Conservation (phyloP, 768 basidiomycete species). For the Russula vinacea region DNA sequence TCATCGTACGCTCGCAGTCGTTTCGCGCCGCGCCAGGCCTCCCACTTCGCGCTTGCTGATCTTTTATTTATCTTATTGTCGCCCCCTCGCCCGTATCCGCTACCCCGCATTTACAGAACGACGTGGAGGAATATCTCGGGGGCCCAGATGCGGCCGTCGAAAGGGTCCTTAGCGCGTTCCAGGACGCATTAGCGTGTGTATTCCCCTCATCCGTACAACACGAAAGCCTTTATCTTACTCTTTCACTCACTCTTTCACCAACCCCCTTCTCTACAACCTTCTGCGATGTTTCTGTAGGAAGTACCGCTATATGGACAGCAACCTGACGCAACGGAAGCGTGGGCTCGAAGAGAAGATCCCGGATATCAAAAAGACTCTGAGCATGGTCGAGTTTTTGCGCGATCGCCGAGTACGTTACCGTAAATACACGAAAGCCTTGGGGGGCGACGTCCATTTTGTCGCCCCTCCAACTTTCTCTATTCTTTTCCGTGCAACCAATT, state of each 20-base stretch:
- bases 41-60: background rate
- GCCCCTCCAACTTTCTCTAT: background rate
- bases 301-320: conserved; percentile 97
- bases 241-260: background rate
- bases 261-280: background rate
- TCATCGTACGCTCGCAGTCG: conserved; percentile 61
- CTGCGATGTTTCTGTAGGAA: conserved; percentile 54
- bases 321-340: conserved; percentile 69
- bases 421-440: background rate
- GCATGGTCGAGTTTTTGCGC: conserved; percentile 81
- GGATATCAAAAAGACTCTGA: conserved; percentile 88
- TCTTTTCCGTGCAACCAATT: background rate
- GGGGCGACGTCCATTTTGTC: conserved; percentile 17
- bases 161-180: conserved; percentile 70
- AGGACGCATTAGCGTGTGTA: conserved; percentile 91
- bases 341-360: conserved; percentile 93
- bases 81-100: background rate
- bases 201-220: background rate
- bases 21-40: conserved; percentile 1
- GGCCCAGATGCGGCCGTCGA: conserved; percentile 78
- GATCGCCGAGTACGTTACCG: conserved; percentile 56
- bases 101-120: conserved; percentile 50
- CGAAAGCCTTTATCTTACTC: background rate
- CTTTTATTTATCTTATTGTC: background rate
- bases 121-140: conserved; percentile 84